Base-by-base conservation (phyloP, 2,329 filamentous ascomycete genomes). In the Aspergillus intermedius region DNA sequence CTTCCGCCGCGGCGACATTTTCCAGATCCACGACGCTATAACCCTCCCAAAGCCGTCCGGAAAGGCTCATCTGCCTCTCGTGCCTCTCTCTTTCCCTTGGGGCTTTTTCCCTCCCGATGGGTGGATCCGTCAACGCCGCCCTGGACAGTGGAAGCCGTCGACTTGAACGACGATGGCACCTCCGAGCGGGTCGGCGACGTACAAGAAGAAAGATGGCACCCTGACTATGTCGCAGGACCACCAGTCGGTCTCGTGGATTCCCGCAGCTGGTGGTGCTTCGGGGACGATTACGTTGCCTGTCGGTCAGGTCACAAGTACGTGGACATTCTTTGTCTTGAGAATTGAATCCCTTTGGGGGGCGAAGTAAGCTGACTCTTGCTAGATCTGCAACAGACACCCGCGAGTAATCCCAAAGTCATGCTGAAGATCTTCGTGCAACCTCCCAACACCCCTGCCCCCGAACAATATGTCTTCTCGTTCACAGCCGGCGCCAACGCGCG, bases 361-460 rank as follows among this genome's bases (percentile, higher is more conserved):
- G 17, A 23, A 30, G 10, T 4, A 30, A 30, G 44, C 50, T 49
- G 22, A 45, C 48, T 28, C 47, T 41, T 40, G 28, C 59, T n/a
- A 93, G 88, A 97, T 72, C 81, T 98, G 44, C 91, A 98, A 69
- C 91, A 97, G 68, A 97, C 93, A 1, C 91, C 93, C 10, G 88
- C 89, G 51, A 84, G 78, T n/a, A 84, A 82, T 32, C 76, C 89
- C 15, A 96, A 95, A 76, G 90, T 95, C 46, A 95, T 95, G 78
- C 79, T 97, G 51, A 95, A 93, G 68, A 85, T 98, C 48, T 88
- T 96, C 59, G 86, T 86, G 53, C 86, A 90, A 65, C 71, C 80
- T 39, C 58, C 64, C 3, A 58, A 60, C 9, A 60, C 51, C 5
- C 17, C 6, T 4, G 54, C 61, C 3, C 74, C 87, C 15, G 79